Percentiles rank a stretch among this genome's conserved stretches.
Evolutionary conservation across 1,139 yeast genomes (phyloP).

Genomic region (Blastobotrys aristatus): DNA sequence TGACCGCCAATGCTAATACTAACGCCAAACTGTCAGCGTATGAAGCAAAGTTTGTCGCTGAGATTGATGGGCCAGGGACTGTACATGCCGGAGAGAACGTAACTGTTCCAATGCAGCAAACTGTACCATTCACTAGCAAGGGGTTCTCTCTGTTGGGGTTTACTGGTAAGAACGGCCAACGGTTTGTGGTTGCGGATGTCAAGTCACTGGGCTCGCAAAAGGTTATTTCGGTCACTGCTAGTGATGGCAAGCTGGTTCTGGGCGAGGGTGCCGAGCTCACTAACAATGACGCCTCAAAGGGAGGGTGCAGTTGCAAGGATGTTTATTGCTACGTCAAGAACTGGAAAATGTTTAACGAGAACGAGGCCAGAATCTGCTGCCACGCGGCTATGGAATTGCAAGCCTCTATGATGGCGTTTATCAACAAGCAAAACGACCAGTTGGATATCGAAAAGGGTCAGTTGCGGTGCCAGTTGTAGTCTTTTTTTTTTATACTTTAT

Average conservation of each 20-base stretch:
- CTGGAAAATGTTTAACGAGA: background rate
- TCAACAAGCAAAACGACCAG: background rate
- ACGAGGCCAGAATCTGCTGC: background rate
- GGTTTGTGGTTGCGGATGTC: background rate
- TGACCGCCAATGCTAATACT: background rate
- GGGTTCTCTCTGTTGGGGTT: background rate
- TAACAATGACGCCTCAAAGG: background rate
- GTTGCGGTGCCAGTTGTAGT: background rate
- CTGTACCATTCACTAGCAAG: background rate
- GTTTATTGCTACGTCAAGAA: background rate
- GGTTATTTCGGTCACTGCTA: background rate
- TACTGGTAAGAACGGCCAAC: background rate
- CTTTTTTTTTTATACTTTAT: background rate
- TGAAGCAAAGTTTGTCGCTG: background rate
- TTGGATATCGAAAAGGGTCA: background rate
- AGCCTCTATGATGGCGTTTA: background rate
- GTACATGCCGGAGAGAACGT: background rate
- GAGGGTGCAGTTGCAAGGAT: background rate
- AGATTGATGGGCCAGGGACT: background rate
- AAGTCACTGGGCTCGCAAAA: background rate
- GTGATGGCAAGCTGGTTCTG: background rate
- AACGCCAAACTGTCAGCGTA: background rate
- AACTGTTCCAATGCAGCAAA: background rate
- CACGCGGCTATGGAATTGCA: background rate
- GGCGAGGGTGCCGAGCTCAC: background rate